phyloP scores from a whole-genome alignment of 2,329 filamentous ascomycete genomes.

The Aspergillus ochraceoroseus region DNA sequence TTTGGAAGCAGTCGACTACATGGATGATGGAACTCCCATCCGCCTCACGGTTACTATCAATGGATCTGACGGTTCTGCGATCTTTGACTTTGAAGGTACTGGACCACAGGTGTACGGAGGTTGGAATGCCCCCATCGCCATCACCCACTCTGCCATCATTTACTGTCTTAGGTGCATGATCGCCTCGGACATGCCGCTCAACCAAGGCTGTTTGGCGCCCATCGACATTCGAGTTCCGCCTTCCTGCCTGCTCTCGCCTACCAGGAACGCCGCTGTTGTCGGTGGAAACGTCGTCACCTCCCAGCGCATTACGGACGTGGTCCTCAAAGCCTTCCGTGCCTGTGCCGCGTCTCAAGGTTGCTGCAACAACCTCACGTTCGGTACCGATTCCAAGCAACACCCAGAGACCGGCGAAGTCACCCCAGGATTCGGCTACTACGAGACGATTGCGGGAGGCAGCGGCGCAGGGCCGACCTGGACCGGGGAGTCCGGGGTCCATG shows the following conservation, averaged over 20 bases:
- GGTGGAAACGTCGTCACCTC: slow-evolving; percentile 76
- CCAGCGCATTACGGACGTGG: slow-evolving; percentile 77
- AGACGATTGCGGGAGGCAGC: slow-evolving; percentile 76
- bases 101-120: slow-evolving; percentile 75
- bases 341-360: slow-evolving; percentile 75
- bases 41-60: slow-evolving; percentile 70
- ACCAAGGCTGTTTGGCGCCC: slow-evolving; percentile 76
- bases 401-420: slow-evolving; percentile 52
- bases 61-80: slow-evolving; percentile 65
- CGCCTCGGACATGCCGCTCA: slow-evolving; percentile 74
- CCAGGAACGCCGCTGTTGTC: slow-evolving; percentile 71
- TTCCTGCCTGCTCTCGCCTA: slow-evolving; percentile 67
- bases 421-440: slow-evolving; percentile 82
- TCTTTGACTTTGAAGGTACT: slow-evolving; percentile 74
- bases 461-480: slow-evolving; percentile 73
- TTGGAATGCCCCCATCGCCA: slow-evolving; percentile 74
- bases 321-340: slow-evolving; percentile 72
- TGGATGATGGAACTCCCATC: slow-evolving; percentile 82
- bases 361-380: slow-evolving; percentile 81
- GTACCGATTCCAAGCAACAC: slow-evolving; percentile 63
- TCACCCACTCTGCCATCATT: slow-evolving; percentile 79
- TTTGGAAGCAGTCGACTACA: slow-evolving; percentile 72
- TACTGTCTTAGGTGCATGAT: slow-evolving; percentile 80
- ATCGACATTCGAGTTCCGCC: slow-evolving; percentile 68
- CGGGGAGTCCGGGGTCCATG: slow-evolving; percentile 71